These are phyloP conservation scores for Talaromyces pinophilus DNA, from an alignment of 2,329 filamentous ascomycete genomes.

Conservation along the genomic window DNA sequence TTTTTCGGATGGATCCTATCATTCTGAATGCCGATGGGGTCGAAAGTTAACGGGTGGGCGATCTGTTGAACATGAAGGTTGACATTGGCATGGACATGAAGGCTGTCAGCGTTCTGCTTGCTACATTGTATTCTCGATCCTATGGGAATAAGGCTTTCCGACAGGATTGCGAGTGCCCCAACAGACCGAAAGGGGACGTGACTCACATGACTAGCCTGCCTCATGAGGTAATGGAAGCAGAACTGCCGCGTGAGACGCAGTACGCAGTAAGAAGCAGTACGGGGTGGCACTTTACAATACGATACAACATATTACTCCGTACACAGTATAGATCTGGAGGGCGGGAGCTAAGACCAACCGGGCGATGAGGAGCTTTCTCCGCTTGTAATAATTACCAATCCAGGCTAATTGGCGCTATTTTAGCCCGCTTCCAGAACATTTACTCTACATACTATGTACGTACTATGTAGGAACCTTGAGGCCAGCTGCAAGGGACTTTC, in stretches of 20 bases:
- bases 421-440: slow-evolving; percentile 10
- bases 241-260: slow-evolving; percentile 3
- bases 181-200: neutral
- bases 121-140: neutral
- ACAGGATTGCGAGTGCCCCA: neutral
- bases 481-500: slow-evolving; percentile 6
- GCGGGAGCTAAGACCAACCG: slow-evolving; percentile 1
- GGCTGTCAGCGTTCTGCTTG: neutral
- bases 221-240: neutral
- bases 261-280: slow-evolving; percentile 15
- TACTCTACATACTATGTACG: neutral
- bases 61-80: neutral
- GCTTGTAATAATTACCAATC: neutral
- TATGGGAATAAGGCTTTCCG: neutral
- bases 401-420: neutral
- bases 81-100: neutral
- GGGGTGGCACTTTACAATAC: neutral
- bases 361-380: neutral
- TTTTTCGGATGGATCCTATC: neutral
- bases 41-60: neutral
- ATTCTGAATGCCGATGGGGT: neutral
- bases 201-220: neutral
- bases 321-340: neutral
- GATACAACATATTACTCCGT: neutral
- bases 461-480: too few relatives aligned